Conservation (phyloP, 495 filamentous ascomycete species). For the Penicillium pulvis region DNA sequence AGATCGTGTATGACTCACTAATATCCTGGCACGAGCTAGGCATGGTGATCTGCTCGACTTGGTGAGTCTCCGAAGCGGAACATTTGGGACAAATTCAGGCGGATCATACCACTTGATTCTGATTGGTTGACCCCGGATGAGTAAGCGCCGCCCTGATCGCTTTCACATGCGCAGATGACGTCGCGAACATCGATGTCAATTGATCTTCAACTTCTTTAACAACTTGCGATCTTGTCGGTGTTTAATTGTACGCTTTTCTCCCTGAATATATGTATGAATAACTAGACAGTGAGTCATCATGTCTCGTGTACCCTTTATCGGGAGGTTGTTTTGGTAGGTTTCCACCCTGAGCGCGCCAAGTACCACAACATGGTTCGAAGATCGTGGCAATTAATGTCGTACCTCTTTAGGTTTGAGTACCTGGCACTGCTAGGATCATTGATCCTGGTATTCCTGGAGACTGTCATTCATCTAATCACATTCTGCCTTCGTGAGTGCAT, state of each 20-base stretch:
- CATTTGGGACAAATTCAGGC: constrained; percentile 23
- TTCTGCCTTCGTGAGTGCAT: constrained; percentile 75
- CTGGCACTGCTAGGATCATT: constrained; percentile 81
- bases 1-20: constrained; percentile 57
- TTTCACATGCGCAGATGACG: constrained; percentile 38
- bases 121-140: constrained; percentile 42
- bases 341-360: background rate
- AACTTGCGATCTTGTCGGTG: constrained; percentile 1
- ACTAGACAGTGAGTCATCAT: constrained; percentile 36
- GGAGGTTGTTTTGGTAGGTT: constrained; percentile 72
- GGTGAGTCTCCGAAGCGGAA: background rate
- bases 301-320: constrained; percentile 80
- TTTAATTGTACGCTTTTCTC: background rate
- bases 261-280: constrained; percentile 11
- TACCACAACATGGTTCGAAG: constrained; percentile 5
- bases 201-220: constrained; percentile 9
- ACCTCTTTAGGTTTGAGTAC: constrained; percentile 69
- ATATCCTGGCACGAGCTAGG: constrained; percentile 96
- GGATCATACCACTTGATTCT: constrained; percentile 19
- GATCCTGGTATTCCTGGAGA: constrained; percentile 76
- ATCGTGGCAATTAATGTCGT: constrained; percentile 9
- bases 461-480: constrained; percentile 81
- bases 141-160: constrained; percentile 30
- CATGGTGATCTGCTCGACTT: constrained; percentile 57
- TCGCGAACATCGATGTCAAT: constrained; percentile 17